These are phyloP conservation scores for Thymus quinquecostatus DNA, from an alignment of 257 asterid species.

Conservation along the genomic window DNA sequence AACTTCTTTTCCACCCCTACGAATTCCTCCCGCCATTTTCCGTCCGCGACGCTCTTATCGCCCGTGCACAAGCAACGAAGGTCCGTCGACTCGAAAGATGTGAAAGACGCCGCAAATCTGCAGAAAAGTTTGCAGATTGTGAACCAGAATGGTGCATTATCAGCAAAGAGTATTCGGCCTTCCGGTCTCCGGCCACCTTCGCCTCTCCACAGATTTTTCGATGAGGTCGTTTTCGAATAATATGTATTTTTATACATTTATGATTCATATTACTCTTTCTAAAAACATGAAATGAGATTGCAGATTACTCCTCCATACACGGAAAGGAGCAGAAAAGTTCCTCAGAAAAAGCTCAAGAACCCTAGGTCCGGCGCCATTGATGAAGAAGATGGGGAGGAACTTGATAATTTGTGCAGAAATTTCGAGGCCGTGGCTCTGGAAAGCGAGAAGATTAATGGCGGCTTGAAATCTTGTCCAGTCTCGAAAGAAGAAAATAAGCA, in stretches of 20 bases:
- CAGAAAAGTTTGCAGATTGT: conserved; percentile 23
- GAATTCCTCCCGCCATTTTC: not conserved
- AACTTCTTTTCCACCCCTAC: conserved; percentile 20
- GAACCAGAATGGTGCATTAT: not conserved
- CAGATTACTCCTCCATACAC: conserved; percentile 25
- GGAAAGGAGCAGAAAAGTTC: conserved; percentile 34
- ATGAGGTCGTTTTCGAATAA: conserved; percentile 42
- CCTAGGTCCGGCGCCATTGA: conserved; percentile 16
- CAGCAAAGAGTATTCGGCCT: conserved; percentile 37
- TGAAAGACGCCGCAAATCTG: conserved; percentile 25
- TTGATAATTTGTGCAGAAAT: conserved; percentile 45
- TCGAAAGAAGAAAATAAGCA: conserved; percentile 23
- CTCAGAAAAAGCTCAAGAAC: conserved; percentile 33
- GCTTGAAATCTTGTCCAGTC: not conserved
- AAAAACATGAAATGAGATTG: conserved; percentile 2
- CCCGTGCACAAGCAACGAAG: conserved; percentile 30
- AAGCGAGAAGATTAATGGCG: not conserved
- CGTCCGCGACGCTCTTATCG: conserved; percentile 26
- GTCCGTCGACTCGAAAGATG: conserved; percentile 27
- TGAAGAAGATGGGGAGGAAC: conserved; percentile 27
- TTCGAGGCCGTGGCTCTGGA: conserved; percentile 54
- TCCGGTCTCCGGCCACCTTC: conserved; percentile 71
- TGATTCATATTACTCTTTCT: no score
- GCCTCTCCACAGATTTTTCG: conserved; percentile 60
- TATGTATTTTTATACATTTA: no score